Evolutionary conservation across 2,329 filamentous ascomycete genomes (phyloP).

Genomic region (Alternaria triticimaculans): DNA sequence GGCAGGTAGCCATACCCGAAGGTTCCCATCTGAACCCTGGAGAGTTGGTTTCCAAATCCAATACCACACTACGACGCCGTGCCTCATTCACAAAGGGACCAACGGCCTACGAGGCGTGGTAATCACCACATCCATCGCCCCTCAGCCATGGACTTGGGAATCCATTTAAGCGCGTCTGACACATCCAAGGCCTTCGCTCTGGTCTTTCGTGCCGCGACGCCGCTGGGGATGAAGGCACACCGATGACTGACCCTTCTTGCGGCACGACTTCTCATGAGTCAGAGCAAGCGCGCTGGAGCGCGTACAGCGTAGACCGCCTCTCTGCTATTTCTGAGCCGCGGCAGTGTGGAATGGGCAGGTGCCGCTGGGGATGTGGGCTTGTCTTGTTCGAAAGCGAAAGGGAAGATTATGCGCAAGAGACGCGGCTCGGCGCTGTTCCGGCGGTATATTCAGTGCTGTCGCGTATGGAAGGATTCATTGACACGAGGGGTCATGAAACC

Average conservation of each 20-base stretch:
- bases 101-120: neutral
- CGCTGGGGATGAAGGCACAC: neutral
- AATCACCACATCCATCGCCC: neutral
- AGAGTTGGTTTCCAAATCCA: neutral
- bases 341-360: neutral
- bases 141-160: neutral
- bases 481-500: neutral
- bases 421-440: conserved; percentile 1
- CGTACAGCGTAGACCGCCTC: neutral
- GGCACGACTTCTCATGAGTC: neutral
- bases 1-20: neutral
- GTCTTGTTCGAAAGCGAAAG: neutral
- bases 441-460: neutral
- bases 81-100: neutral
- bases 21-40: neutral
- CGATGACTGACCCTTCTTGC: neutral
- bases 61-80: neutral
- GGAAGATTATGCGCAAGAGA: neutral
- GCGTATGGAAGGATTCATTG: neutral
- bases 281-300: neutral
- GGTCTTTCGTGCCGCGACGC: neutral
- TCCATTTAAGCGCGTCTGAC: neutral
- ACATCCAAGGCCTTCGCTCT: neutral
- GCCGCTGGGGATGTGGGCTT: neutral
- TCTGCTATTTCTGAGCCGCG: neutral